Conservation (phyloP, 768 basidiomycete genomes). For the Pleurotus eryngii region DNA sequence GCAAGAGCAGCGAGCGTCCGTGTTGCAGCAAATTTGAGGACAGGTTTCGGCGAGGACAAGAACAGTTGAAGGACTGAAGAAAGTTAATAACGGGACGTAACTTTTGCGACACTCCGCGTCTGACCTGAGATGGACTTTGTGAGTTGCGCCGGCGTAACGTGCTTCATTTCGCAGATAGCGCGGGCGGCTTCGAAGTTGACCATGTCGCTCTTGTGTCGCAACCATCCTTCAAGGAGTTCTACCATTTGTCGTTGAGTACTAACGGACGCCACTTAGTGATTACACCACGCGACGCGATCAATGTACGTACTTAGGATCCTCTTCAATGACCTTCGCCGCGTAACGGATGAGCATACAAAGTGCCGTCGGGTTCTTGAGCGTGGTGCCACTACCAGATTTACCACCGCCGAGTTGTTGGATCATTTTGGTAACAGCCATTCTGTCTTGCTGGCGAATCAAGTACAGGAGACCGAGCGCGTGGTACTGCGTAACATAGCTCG, state of each 20-base stretch:
- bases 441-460: slow-evolving; percentile 92
- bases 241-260: slow-evolving; percentile 92
- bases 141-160: slow-evolving; percentile 72
- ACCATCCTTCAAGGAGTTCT: slow-evolving; percentile 90
- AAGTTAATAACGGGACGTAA: slow-evolving; percentile 7
- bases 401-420: slow-evolving; percentile 95
- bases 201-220: slow-evolving; percentile 99
- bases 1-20: slow-evolving; percentile 91
- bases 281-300: neutral
- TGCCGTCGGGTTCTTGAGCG: slow-evolving; percentile 93
- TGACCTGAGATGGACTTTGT: slow-evolving; percentile 86
- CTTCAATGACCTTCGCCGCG: slow-evolving; percentile 98
- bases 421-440: slow-evolving; percentile 99
- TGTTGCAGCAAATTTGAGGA: slow-evolving; percentile 96
- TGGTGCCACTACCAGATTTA: slow-evolving; percentile 77
- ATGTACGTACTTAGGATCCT: slow-evolving; percentile 87
- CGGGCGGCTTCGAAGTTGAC: slow-evolving; percentile 99
- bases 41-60: slow-evolving; percentile 91
- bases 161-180: slow-evolving; percentile 94
- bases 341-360: slow-evolving; percentile 98
- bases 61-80: slow-evolving; percentile 85
- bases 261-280: neutral
- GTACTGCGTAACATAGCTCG: slow-evolving; percentile 94
- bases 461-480: slow-evolving; percentile 94
- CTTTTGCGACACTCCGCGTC: slow-evolving; percentile 17